Percentiles rank a stretch among this genome's conserved stretches.
Conservation (phyloP, 441 rosid species). For the Theobroma grandiflorum region DNA sequence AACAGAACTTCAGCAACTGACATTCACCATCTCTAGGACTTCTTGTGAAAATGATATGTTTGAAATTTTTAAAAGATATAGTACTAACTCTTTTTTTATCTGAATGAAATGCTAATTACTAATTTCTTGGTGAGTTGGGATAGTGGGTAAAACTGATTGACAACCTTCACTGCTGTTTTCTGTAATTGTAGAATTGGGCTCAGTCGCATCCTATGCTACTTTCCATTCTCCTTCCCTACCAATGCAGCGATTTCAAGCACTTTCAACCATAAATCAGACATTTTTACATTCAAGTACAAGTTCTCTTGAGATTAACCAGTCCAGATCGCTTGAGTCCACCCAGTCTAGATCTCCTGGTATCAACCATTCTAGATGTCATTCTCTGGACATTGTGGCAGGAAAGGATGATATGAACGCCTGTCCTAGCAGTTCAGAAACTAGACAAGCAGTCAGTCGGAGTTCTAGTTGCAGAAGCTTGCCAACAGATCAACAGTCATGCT, state of each 20-base stretch:
- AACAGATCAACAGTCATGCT: constrained; percentile 54
- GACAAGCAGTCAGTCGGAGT: constrained; percentile 47
- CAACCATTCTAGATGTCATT: constrained; percentile 49
- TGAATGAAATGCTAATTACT: no score
- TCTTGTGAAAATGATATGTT: background rate
- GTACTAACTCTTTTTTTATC: no score
- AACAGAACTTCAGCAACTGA: background rate
- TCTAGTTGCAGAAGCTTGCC: constrained; percentile 55
- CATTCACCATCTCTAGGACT: no score
- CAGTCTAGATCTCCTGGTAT: constrained; percentile 42
- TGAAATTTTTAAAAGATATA: background rate
- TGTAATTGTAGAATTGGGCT: constrained; percentile 42
- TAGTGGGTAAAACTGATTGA: constrained; percentile 4
- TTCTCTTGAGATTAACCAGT: constrained; percentile 43
- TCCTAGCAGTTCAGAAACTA: constrained; percentile 43
- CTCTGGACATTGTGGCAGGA: constrained; percentile 52
- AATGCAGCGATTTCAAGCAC: constrained; percentile 59
- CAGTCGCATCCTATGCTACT: constrained; percentile 40
- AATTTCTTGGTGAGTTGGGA: background rate
- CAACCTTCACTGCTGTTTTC: constrained; percentile 16
- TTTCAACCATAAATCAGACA: constrained; percentile 43
- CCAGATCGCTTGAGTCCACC: constrained; percentile 28
- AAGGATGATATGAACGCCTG: constrained; percentile 44
- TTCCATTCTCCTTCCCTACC: constrained; percentile 50
- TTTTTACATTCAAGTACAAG: constrained; percentile 39